Conservation (phyloP, 768 basidiomycete genomes). For the Leccinum subtestaceum region DNA sequence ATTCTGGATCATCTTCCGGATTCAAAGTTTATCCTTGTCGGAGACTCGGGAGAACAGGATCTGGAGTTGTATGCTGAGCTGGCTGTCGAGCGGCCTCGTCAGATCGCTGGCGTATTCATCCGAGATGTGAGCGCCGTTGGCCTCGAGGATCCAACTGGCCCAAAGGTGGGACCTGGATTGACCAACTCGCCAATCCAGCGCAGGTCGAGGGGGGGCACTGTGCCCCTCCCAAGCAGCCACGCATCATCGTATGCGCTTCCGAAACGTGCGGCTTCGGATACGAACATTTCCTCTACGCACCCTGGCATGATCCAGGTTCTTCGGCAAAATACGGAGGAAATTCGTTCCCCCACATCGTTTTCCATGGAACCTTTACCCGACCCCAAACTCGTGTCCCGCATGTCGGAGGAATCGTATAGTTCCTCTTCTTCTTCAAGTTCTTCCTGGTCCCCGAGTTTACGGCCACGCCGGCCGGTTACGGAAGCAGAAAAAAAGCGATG, state of each 20-base stretch:
- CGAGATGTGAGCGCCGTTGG: conserved; percentile 58
- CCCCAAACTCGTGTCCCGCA: conserved; percentile 1
- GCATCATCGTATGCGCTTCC: conserved; percentile 2
- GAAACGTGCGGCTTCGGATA: conserved; percentile 23
- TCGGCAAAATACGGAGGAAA: conserved; percentile 11
- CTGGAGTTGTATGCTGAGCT: conserved; percentile 83
- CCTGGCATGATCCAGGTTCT: conserved; percentile 13
- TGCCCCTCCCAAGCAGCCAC: conserved; percentile 2
- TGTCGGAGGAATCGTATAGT: conserved; percentile 28
- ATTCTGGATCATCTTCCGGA: conserved; percentile 71
- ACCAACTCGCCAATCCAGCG: conserved; percentile 5
- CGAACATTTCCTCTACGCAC: conserved; percentile 9
- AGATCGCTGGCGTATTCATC: conserved; percentile 79
- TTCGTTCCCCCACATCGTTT: conserved; percentile 13
- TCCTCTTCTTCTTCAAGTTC: conserved; percentile 22
- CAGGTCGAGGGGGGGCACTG: conserved; percentile 6
- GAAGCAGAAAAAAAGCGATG: conserved; percentile 55
- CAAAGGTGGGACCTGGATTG: conserved; percentile 1
- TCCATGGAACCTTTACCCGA: conserved; percentile 15
- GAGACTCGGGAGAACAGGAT: conserved; percentile 95
- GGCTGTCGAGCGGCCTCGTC: conserved; percentile 63
- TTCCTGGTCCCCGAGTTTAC: conserved; percentile 18
- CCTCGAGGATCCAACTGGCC: conserved; percentile 67
- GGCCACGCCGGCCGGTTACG: conserved; percentile 29
- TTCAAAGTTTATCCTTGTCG: conserved; percentile 79